Conservation (phyloP, 352 stramenopile species). For the Phytophthora hibernalis region DNA sequence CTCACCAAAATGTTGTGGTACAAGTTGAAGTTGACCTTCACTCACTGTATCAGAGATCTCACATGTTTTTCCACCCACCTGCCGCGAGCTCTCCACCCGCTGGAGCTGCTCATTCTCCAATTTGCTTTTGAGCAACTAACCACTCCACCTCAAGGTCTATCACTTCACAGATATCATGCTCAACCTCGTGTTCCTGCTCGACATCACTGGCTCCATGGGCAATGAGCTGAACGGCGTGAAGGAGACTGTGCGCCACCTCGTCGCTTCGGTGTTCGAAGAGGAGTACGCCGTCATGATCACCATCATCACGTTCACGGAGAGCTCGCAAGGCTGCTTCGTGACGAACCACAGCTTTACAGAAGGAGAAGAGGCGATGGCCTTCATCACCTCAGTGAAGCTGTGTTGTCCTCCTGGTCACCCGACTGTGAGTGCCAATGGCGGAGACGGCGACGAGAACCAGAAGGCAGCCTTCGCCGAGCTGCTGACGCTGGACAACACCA, state of each 20-base stretch:
- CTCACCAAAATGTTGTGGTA: constrained; percentile 15
- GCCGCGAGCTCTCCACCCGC: too few species aligned
- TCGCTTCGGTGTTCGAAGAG: constrained; percentile 59
- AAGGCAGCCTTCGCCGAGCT: constrained; percentile 68
- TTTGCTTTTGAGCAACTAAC: constrained; percentile 13
- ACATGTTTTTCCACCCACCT: constrained; percentile 7
- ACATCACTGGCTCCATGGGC: constrained; percentile 81
- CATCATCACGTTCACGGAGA: constrained; percentile 78
- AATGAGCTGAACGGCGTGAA: constrained; percentile 64
- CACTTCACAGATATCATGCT: constrained; percentile 43
- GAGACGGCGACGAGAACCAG: constrained; percentile 73
- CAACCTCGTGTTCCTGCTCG: constrained; percentile 75
- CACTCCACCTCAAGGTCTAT: not conserved
- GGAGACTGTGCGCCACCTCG: constrained; percentile 58
- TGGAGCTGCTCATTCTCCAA: constrained; percentile 23
- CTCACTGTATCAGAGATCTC: not conserved
- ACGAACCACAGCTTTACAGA: constrained; percentile 70
- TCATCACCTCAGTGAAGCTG: constrained; percentile 51
- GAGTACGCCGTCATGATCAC: constrained; percentile 67
- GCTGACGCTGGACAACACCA: constrained; percentile 50
- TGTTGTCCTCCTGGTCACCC: constrained; percentile 49
- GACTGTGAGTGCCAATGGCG: constrained; percentile 50
- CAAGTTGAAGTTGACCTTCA: constrained; percentile 1
- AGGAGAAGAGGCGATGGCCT: constrained; percentile 47
- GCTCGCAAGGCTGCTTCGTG: constrained; percentile 58